Percentiles rank a stretch among this genome's conserved stretches.
Evolutionary conservation across 139 green algal genomes (phyloP).

Genomic region (Mesostigma viride): DNA sequence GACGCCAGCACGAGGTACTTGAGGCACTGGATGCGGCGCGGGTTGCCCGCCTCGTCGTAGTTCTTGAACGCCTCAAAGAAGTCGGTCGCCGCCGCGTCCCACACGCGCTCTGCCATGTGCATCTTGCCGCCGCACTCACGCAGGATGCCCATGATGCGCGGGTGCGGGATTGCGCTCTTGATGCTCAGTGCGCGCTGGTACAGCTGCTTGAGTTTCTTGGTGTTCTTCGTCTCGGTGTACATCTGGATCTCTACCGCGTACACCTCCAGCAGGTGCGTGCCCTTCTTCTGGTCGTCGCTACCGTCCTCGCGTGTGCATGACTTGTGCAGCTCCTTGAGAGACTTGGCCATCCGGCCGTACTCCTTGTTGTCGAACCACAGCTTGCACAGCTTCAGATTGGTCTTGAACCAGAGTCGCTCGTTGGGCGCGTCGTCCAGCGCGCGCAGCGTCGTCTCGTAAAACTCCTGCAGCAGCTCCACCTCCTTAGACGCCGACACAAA

Average conservation of each 20-base stretch:
- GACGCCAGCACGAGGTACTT: conserved; percentile 96
- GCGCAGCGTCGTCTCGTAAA: conserved; percentile 85
- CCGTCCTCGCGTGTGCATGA: conserved; percentile 79
- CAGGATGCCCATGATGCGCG: conserved; percentile 94
- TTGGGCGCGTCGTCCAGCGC: conserved; percentile 80
- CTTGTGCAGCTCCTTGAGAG: conserved; percentile 71
- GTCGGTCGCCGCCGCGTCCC: conserved; percentile 80
- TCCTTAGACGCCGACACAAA: conserved; percentile 63
- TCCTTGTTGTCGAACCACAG: conserved; percentile 75
- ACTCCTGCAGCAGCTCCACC: conserved; percentile 71
- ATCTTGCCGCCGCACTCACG: conserved; percentile 97
- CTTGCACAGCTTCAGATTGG: conserved; percentile 87
- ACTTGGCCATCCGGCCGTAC: conserved; percentile 52
- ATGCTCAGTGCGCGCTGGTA: conserved; percentile 67
- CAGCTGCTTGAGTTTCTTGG: conserved; percentile 76
- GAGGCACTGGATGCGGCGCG: conserved; percentile 79
- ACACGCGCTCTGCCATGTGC: conserved; percentile 86
- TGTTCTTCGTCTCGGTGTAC: conserved; percentile 85
- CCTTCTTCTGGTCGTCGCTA: conserved; percentile 87
- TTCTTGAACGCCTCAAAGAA: conserved; percentile 99
- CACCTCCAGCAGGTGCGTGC: conserved; percentile 94
- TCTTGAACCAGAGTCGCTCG: conserved; percentile 98
- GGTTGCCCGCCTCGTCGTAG: conserved; percentile 85
- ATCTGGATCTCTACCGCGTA: conserved; percentile 97
- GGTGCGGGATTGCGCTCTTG: conserved; percentile 91